A percentile compares a stretch with the other conserved stretches of the same genome.
phyloP scores from a whole-genome alignment of 2,329 filamentous ascomycete genomes.

The Botrytis fabae region DNA sequence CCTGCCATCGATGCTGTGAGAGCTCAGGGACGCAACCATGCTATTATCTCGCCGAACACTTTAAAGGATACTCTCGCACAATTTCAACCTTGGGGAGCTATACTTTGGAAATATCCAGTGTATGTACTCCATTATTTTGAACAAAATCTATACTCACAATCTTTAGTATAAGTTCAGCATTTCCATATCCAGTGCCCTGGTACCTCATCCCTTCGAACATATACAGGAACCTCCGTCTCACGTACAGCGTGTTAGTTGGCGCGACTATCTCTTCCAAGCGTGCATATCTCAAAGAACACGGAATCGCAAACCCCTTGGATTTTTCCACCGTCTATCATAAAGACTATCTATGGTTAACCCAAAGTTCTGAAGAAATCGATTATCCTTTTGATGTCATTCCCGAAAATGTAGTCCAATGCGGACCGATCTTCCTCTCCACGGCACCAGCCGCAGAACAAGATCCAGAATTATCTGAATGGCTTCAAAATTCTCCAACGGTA shows the following conservation, averaged over 20 bases:
- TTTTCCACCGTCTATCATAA: slow-evolving; percentile 14
- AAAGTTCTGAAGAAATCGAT: slow-evolving; percentile 20
- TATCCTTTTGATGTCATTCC: slow-evolving; percentile 44
- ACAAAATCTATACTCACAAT: neutral
- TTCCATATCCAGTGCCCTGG: slow-evolving; percentile 48
- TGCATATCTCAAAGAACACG: slow-evolving; percentile 33
- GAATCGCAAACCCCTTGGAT: slow-evolving; percentile 24
- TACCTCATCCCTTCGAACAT: slow-evolving; percentile 46
- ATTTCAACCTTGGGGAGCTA: slow-evolving; percentile 42
- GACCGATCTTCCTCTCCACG: slow-evolving; percentile 46
- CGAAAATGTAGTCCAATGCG: slow-evolving; percentile 45
- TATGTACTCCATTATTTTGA: slow-evolving; percentile 27
- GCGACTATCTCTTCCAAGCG: slow-evolving; percentile 27
- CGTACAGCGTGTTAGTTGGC: slow-evolving; percentile 26
- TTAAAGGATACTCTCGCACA: slow-evolving; percentile 44
- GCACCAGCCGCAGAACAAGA: slow-evolving; percentile 43
- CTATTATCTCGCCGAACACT: slow-evolving; percentile 43
- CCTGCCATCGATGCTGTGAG: slow-evolving; percentile 46
- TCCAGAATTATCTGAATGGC: slow-evolving; percentile 45
- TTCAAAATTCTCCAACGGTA: slow-evolving; percentile 45
- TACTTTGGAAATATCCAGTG: slow-evolving; percentile 45
- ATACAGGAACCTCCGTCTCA: slow-evolving; percentile 39
- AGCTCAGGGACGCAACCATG: slow-evolving; percentile 42
- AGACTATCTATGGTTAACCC: slow-evolving; percentile 31
- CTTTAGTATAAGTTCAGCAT: slow-evolving; percentile 41